Evolutionary conservation across 2,329 filamentous ascomycete genomes (phyloP).

Genomic region (Chrysosporium queenslandicum): DNA sequence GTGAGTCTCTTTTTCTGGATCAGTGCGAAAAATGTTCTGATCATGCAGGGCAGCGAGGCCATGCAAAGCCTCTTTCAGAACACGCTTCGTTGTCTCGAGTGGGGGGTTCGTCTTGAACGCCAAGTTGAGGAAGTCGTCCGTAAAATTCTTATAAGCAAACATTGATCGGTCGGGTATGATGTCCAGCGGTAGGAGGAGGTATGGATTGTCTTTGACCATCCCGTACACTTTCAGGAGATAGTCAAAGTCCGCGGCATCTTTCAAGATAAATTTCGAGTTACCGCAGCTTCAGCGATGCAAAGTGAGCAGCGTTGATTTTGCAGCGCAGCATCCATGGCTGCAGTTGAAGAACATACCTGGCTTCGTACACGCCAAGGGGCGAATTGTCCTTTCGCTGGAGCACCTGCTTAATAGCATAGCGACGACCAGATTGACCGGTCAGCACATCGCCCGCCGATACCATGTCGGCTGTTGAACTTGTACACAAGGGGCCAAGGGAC

Average conservation of each 20-base stretch:
- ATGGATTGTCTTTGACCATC: background rate
- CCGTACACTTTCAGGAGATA: slow-evolving; percentile 13
- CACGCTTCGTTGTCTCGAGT: slow-evolving; percentile 30
- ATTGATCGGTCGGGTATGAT: slow-evolving; percentile 35
- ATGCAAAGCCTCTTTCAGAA: slow-evolving; percentile 35
- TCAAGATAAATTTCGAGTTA: slow-evolving; percentile 17
- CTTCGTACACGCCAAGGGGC: slow-evolving; percentile 17
- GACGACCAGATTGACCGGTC: slow-evolving; percentile 18
- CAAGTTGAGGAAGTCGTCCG: slow-evolving; percentile 33
- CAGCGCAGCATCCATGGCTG: too few species aligned
- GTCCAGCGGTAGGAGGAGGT: slow-evolving; percentile 30
- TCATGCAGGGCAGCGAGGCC: slow-evolving; percentile 31
- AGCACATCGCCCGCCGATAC: background rate
- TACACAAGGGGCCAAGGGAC: too few species aligned
- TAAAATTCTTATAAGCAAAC: slow-evolving; percentile 38
- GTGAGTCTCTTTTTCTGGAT: slow-evolving; percentile 27
- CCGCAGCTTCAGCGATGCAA: background rate
- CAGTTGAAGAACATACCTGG: slow-evolving; percentile 14
- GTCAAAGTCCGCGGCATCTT: slow-evolving; percentile 18
- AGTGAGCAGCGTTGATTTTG: background rate
- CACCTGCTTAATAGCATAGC: slow-evolving; percentile 18
- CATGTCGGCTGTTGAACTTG: too few species aligned
- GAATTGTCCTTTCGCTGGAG: slow-evolving; percentile 17
- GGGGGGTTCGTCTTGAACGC: slow-evolving; percentile 30
- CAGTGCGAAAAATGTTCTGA: slow-evolving; percentile 28